Conservation (phyloP, 129 eudicot species). For the Kitagawia praeruptora region DNA sequence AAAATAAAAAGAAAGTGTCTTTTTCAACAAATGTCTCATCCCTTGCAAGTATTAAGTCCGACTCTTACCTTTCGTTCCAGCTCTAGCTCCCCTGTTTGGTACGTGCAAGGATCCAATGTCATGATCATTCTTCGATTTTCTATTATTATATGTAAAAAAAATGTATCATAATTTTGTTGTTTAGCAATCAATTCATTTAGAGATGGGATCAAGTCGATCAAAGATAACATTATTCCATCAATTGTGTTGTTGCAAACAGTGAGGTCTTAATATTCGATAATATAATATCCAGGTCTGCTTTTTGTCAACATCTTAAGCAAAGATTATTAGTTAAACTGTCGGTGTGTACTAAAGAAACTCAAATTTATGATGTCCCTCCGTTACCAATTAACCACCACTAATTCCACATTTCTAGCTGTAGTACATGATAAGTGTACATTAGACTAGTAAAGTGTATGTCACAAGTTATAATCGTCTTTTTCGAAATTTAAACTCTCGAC, state of each 20-base stretch:
- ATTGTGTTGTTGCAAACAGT: neutral
- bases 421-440: neutral
- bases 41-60: neutral
- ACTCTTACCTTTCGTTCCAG: neutral
- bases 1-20: constrained; percentile 1
- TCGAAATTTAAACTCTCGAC: neutral
- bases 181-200: neutral
- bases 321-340: constrained; percentile 8
- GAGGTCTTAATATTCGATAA: neutral
- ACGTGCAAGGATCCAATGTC: constrained; percentile 17
- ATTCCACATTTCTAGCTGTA: neutral
- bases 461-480: too few species aligned
- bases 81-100: constrained; percentile 2
- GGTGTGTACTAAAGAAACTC: neutral
- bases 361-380: neutral
- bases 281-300: neutral
- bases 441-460: too few species aligned
- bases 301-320: neutral
- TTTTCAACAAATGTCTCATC: constrained; percentile 12
- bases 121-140: neutral
- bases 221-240: neutral
- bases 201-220: neutral
- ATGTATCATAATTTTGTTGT: neutral
- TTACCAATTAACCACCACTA: neutral
- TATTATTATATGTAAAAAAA: neutral